These are phyloP conservation scores for Mucor plumbeus DNA, from an alignment of 371 early-diverging fungal species.

Conservation along the genomic window DNA sequence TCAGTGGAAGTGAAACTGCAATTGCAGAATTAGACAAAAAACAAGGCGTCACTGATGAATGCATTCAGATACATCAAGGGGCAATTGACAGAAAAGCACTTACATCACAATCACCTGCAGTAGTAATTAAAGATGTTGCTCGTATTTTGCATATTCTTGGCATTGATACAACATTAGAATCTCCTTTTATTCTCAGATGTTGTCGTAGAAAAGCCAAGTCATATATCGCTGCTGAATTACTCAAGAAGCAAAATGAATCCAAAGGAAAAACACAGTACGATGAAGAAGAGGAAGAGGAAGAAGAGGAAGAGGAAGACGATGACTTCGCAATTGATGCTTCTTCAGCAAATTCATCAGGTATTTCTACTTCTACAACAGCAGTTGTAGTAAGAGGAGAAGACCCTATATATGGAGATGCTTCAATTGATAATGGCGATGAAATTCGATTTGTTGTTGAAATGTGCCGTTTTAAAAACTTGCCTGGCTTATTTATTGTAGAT, in stretches of 20 bases:
- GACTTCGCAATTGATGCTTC: neutral
- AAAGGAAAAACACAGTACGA: too few relatives aligned
- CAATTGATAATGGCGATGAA: conserved; percentile 84
- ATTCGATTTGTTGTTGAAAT: conserved; percentile 84
- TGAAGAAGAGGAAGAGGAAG: neutral
- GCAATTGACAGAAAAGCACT: conserved; percentile 78
- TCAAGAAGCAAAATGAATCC: neutral
- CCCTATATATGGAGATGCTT: conserved; percentile 88
- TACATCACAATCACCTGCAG: conserved; percentile 72
- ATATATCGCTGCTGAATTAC: conserved; percentile 10
- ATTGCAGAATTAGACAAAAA: conserved; percentile 6
- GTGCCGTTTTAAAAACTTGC: conserved; percentile 85
- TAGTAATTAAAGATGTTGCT: conserved; percentile 69
- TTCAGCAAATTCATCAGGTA: conserved; percentile 1
- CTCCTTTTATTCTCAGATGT: conserved; percentile 73
- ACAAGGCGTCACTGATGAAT: conserved; percentile 30
- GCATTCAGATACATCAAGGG: conserved; percentile 76
- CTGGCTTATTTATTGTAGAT: conserved; percentile 85
- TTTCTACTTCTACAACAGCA: neutral
- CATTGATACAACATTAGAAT: conserved; percentile 70
- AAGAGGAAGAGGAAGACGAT: neutral
- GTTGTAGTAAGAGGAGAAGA: conserved; percentile 64
- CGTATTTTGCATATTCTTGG: conserved; percentile 70
- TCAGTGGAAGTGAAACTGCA: conserved; percentile 12
- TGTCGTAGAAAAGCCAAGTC: conserved; percentile 55